Conservation (phyloP, 2,329 filamentous ascomycete genomes). For the Didymella segeticola region DNA sequence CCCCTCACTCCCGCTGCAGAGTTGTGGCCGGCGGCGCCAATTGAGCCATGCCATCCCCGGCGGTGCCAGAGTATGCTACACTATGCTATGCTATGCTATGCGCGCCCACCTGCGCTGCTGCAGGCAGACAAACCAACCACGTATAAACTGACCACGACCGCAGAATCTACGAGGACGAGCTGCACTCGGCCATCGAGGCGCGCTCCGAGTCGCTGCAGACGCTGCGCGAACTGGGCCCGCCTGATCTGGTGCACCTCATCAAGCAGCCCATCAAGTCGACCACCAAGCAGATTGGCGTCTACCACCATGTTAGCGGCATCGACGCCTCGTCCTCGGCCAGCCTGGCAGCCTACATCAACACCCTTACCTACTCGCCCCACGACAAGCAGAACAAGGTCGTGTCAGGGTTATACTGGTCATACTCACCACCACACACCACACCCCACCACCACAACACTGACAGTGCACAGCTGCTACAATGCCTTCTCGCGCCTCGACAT, state of each 20-base stretch:
- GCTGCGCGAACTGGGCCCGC: conserved; percentile 91
- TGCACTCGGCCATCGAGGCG: conserved; percentile 89
- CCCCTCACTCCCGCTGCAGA: neutral
- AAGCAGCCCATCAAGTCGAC: conserved; percentile 71
- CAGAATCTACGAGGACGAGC: conserved; percentile 92
- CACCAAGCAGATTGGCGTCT: conserved; percentile 76
- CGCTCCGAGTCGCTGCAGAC: conserved; percentile 86
- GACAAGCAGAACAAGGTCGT: conserved; percentile 88
- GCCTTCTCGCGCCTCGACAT: conserved; percentile 97
- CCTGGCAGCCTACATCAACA: conserved; percentile 97
- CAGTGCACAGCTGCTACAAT: conserved; percentile 81
- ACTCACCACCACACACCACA: conserved; percentile 23
- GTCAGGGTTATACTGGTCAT: conserved; percentile 92
- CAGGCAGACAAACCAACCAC: no score
- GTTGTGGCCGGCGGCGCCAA: conserved; percentile 27
- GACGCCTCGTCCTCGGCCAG: conserved; percentile 98
- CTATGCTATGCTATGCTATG: no score
- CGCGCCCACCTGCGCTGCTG: conserved; percentile 16
- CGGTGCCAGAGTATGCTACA: conserved; percentile 55
- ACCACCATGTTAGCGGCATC: conserved; percentile 96
- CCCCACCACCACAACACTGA: conserved; percentile 32
- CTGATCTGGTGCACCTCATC: conserved; percentile 92
- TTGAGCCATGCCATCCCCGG: conserved; percentile 51
- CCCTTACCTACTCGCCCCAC: conserved; percentile 86
- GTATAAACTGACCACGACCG: conserved; percentile 3